A percentile compares a stretch with the other conserved stretches of the same genome.
These are phyloP conservation scores for Tephrocybe sp. DNA, from an alignment of 768 basidiomycete genomes.

Conservation along the genomic window DNA sequence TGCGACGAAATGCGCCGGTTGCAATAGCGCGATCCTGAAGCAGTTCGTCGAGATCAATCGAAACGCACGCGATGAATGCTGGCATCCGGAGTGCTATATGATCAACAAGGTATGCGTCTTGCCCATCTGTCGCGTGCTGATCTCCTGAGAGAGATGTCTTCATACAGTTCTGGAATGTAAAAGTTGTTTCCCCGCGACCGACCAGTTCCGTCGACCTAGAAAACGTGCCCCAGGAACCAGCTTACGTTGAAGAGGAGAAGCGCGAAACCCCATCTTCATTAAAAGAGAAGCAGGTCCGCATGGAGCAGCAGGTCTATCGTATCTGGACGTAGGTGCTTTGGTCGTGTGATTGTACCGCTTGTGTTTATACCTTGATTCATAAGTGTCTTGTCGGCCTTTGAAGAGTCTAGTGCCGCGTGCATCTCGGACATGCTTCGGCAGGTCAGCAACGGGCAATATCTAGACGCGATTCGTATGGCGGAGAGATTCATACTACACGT, in stretches of 20 bases:
- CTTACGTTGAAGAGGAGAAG: constrained; percentile 75
- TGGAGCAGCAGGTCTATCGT: constrained; percentile 97
- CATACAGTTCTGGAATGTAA: constrained; percentile 96
- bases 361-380: constrained; percentile 10
- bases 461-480: constrained; percentile 97
- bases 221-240: constrained; percentile 48
- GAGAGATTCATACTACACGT: constrained; percentile 99
- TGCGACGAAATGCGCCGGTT: constrained; percentile 97
- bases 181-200: constrained; percentile 75
- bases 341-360: constrained; percentile 8
- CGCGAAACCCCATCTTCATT: constrained; percentile 74
- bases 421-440: constrained; percentile 98
- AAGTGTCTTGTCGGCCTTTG: constrained; percentile 95
- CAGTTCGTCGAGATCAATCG: constrained; percentile 99
- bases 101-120: constrained; percentile 82
- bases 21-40: constrained; percentile 95
- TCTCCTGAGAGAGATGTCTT: constrained; percentile 3
- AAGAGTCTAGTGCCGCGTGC: constrained; percentile 98
- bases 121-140: constrained; percentile 2
- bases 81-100: constrained; percentile 99
- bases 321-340: constrained; percentile 87
- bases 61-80: constrained; percentile 97
- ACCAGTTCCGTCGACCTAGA: constrained; percentile 55
- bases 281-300: constrained; percentile 85
- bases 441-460: constrained; percentile 94